Base-by-base conservation (phyloP, 1,284 basidiomycete species). In the Fomes fomentarius region DNA sequence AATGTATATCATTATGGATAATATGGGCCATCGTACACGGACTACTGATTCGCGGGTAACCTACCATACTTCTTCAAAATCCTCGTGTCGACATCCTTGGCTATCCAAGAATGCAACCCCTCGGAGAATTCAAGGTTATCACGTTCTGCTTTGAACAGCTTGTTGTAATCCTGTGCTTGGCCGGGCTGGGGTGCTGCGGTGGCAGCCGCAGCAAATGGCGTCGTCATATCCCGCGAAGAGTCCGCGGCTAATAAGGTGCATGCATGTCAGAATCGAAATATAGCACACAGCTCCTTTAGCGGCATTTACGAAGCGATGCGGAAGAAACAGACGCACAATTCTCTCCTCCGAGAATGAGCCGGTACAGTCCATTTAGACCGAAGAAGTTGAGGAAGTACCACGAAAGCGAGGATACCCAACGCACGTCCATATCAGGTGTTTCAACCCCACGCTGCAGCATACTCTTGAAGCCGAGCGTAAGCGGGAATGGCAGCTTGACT, bases 311-410 rank as follows among this genome's bases (percentile, higher is more conserved):
- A 35, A 31, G 28, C 19, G 34, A 51, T 41, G 41, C 50, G 41
- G 41, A 42, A 40, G 31, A 41, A 39, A 46, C 14, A 34, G 28
- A 76, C 87, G 68, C 64, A 96, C 95, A 83, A 67, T 97, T 96
- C 57, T 95, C 93, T 44, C 84, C 84, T 8, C 97, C 97, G 54
- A 99, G 86, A 50, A 99, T 84, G 50, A 98, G 85, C 55, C 91
- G 89, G 78, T 98, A 98, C 12, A 99, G 76, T 15, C 96, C 95
- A 68, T 98, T 98, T 54, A 99, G 77, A 50, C 97, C 97, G 70
- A 99, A 99, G 71, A 98, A 92, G 76, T 98, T 98, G 65, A 99
- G 84, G 74, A 99, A 99, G 76, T 99, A 99, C 97, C 97, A 99
- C 26, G 94, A 96, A 54, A 99, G 79, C 10, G 96, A 97, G 12